Evolutionary conservation across 108 stramenopile species (phyloP).

Genomic region (Skeletonema marinoi): DNA sequence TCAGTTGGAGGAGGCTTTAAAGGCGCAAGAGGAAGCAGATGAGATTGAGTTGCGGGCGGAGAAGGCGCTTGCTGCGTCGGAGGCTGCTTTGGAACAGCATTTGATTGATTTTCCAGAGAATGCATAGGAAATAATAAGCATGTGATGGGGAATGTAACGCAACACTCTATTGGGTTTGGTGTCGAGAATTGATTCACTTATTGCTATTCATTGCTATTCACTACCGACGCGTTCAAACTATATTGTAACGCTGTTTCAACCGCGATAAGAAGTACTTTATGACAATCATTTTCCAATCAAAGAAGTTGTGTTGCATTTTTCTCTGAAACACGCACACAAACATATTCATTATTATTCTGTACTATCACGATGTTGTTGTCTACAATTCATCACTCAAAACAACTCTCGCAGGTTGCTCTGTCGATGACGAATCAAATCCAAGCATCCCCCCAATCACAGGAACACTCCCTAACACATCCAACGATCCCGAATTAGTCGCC

Average conservation of each 20-base stretch:
- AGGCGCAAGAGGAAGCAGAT: slow-evolving; percentile 56
- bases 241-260: not conserved
- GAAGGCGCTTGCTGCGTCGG: slow-evolving; percentile 51
- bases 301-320: not conserved
- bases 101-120: slow-evolving; percentile 63
- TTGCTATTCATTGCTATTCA: not conserved
- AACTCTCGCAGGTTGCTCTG: not conserved
- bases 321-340: not conserved
- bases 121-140: not conserved
- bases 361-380: not conserved
- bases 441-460: slow-evolving; percentile 39
- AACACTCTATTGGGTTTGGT: not conserved
- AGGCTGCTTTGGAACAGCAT: slow-evolving; percentile 56
- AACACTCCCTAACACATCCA: slow-evolving; percentile 35
- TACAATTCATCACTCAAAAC: slow-evolving; percentile 30
- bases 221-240: not conserved
- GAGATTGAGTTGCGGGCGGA: slow-evolving; percentile 55
- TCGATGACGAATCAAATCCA: slow-evolving; percentile 23
- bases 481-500: slow-evolving; percentile 40
- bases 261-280: not conserved
- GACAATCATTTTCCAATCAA: not conserved
- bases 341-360: not conserved
- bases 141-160: not conserved
- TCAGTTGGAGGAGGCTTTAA: slow-evolving; percentile 36
- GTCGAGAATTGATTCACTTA: not conserved